Percentiles rank a stretch among this genome's conserved stretches.
These are phyloP conservation scores for Candida insectorum DNA, from an alignment of 805 yeast species.

Conservation along the genomic window DNA sequence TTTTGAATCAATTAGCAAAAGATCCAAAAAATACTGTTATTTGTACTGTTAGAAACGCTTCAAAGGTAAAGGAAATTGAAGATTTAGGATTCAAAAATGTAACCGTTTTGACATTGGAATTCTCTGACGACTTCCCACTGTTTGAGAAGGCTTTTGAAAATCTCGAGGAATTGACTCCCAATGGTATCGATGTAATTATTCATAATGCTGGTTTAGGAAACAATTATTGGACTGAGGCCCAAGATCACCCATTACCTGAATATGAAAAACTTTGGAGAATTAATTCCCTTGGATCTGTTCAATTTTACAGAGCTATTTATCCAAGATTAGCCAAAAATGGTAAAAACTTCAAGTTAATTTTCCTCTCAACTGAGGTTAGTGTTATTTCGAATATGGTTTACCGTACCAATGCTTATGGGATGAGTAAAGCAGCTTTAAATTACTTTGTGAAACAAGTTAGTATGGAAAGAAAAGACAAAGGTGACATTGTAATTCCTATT, in stretches of 20 bases:
- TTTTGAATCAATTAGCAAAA: constrained; percentile 20
- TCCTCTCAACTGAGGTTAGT: constrained; percentile 13
- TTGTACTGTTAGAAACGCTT: constrained; percentile 18
- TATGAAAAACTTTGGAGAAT: constrained; percentile 1
- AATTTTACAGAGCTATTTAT: constrained; percentile 2
- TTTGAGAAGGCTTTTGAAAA: constrained; percentile 9
- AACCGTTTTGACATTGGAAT: constrained; percentile 6
- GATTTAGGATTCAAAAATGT: constrained; percentile 5
- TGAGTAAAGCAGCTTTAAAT: constrained; percentile 34
- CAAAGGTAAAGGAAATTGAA: constrained; percentile 12
- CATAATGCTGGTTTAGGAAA: constrained; percentile 33
- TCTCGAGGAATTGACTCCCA: constrained; percentile 6
- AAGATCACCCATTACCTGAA: too few species aligned
- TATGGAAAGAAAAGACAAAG: constrained; percentile 16
- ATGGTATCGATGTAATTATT: constrained; percentile 27
- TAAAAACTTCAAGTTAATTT: background rate
- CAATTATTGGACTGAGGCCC: constrained; percentile 45
- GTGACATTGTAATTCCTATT: constrained; percentile 25
- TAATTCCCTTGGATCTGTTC: constrained; percentile 2
- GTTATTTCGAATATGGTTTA: background rate
- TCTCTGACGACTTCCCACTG: constrained; percentile 1
- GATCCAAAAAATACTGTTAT: constrained; percentile 17
- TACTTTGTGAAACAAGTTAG: constrained; percentile 21
- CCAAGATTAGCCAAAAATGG: constrained; percentile 3
- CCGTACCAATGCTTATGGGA: constrained; percentile 19